phyloP scores from a whole-genome alignment of 1,139 yeast genomes.

The Taiozyma sp. region DNA sequence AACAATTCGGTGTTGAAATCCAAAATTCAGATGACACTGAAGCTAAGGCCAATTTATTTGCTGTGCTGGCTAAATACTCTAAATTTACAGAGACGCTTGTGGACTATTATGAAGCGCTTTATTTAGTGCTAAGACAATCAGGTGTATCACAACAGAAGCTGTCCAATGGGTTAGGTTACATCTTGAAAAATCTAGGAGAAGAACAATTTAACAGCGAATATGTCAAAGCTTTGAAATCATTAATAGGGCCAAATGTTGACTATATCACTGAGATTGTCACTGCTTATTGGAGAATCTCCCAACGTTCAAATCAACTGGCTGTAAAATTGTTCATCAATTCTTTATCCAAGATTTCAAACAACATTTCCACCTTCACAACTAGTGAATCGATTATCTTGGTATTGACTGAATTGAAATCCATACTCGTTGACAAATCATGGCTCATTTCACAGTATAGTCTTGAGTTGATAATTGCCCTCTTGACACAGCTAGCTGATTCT shows the following conservation, averaged over 20 bases:
- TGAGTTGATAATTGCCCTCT: constrained; percentile 44
- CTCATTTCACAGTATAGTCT: constrained; percentile 62
- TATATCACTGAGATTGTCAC: constrained; percentile 19
- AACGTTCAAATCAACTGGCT: constrained; percentile 15
- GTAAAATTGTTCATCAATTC: constrained; percentile 23
- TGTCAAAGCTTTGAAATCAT: constrained; percentile 16
- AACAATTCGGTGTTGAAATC: constrained; percentile 10
- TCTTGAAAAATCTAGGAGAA: constrained; percentile 4
- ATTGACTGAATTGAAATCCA: constrained; percentile 30
- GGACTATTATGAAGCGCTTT: constrained; percentile 29
- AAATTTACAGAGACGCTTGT: constrained; percentile 10
- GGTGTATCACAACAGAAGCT: constrained; percentile 13
- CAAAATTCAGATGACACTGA: constrained; percentile 7
- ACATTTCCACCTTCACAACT: constrained; percentile 7
- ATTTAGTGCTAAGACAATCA: constrained; percentile 25
- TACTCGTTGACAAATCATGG: constrained; percentile 51
- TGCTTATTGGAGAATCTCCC: constrained; percentile 13
- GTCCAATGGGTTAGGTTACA: constrained; percentile 5
- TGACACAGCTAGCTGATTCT: constrained; percentile 28
- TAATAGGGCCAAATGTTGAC: constrained; percentile 8
- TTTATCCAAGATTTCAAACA: constrained; percentile 23
- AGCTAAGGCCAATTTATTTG: constrained; percentile 27
- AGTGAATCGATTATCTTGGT: constrained; percentile 10
- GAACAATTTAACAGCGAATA: constrained; percentile 21
- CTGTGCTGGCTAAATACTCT: constrained; percentile 26